Evolutionary conservation across 371 early-diverging fungal species (phyloP).

Genomic region (Mucor saturninus): DNA sequence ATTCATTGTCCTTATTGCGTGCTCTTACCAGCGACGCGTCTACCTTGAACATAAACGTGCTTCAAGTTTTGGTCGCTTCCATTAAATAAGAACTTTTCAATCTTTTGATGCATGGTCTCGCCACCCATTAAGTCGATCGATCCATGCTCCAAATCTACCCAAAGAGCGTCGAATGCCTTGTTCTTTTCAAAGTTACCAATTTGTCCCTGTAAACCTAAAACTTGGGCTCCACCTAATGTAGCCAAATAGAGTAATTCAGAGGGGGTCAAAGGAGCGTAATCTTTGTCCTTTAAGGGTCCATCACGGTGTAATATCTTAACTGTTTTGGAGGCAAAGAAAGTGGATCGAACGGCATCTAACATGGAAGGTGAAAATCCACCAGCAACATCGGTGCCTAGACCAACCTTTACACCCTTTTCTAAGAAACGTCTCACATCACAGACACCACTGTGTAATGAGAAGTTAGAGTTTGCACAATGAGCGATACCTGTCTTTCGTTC

Average conservation of each 20-base stretch:
- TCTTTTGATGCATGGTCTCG: slow-evolving; percentile 41
- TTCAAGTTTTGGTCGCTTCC: slow-evolving; percentile 64
- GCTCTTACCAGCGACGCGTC: slow-evolving; percentile 39
- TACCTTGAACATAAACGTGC: slow-evolving; percentile 67
- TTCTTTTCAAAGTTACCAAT: slow-evolving; percentile 84
- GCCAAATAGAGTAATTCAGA: slow-evolving; percentile 84
- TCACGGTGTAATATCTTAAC: slow-evolving; percentile 45
- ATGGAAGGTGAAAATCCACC: slow-evolving; percentile 88
- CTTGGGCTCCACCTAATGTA: slow-evolving; percentile 88
- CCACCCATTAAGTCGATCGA: slow-evolving; percentile 59
- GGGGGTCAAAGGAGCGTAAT: slow-evolving; percentile 36
- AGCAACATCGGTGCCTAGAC: slow-evolving; percentile 92
- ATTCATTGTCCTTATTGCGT: background rate
- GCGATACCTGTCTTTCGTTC: slow-evolving; percentile 72
- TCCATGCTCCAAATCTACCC: slow-evolving; percentile 66
- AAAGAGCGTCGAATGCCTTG: slow-evolving; percentile 90
- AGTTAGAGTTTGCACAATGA: slow-evolving; percentile 94
- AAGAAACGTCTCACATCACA: slow-evolving; percentile 81
- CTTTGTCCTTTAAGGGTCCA: slow-evolving; percentile 17
- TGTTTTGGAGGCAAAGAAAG: slow-evolving; percentile 75
- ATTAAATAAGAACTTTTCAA: slow-evolving; percentile 72
- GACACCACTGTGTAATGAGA: slow-evolving; percentile 81
- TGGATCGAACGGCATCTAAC: slow-evolving; percentile 82
- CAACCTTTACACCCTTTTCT: slow-evolving; percentile 75
- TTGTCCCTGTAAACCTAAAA: slow-evolving; percentile 68